phyloP scores from a whole-genome alignment of 768 basidiomycete genomes.

The Strobilomyces confusus region DNA sequence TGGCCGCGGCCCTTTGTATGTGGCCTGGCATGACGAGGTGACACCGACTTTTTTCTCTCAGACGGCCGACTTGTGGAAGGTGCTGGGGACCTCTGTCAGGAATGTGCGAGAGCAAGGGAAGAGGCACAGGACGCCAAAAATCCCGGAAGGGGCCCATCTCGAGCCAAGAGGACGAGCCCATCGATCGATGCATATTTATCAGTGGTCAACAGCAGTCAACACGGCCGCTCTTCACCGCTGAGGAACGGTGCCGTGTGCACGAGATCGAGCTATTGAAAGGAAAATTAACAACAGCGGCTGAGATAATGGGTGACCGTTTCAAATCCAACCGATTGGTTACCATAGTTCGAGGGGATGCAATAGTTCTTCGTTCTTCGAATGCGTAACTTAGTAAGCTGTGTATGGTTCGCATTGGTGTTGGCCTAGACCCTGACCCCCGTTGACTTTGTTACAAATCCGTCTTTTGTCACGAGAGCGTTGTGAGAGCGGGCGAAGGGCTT shows the following conservation, averaged over 20 bases:
- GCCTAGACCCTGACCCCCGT: slow-evolving; percentile 11
- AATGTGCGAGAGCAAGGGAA: neutral
- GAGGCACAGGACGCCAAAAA: neutral
- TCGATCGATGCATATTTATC: slow-evolving; percentile 21
- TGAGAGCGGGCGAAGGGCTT: slow-evolving; percentile 5
- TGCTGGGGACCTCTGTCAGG: neutral
- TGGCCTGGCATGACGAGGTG: slow-evolving; percentile 1
- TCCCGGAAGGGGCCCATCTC: too few relatives aligned
- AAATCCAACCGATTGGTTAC: too few relatives aligned
- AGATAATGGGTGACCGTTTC: slow-evolving; percentile 7
- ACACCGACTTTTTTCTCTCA: neutral
- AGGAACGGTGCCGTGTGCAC: slow-evolving; percentile 3
- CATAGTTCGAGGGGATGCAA: slow-evolving; percentile 2
- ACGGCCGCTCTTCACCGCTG: slow-evolving; percentile 13
- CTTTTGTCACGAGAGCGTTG: slow-evolving; percentile 10
- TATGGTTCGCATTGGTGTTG: slow-evolving; percentile 9
- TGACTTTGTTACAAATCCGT: slow-evolving; percentile 2
- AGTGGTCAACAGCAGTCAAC: slow-evolving; percentile 18
- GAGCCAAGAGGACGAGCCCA: neutral
- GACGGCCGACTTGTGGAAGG: neutral
- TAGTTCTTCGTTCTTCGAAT: neutral
- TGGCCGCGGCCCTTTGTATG: neutral
- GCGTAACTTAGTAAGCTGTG: slow-evolving; percentile 3
- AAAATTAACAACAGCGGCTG: slow-evolving; percentile 29
- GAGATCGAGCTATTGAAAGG: slow-evolving; percentile 24